Evolutionary conservation across 257 asterid genomes (phyloP), one percentile per base, ranked within the genome.

Genomic region (Lantana camara): DNA sequence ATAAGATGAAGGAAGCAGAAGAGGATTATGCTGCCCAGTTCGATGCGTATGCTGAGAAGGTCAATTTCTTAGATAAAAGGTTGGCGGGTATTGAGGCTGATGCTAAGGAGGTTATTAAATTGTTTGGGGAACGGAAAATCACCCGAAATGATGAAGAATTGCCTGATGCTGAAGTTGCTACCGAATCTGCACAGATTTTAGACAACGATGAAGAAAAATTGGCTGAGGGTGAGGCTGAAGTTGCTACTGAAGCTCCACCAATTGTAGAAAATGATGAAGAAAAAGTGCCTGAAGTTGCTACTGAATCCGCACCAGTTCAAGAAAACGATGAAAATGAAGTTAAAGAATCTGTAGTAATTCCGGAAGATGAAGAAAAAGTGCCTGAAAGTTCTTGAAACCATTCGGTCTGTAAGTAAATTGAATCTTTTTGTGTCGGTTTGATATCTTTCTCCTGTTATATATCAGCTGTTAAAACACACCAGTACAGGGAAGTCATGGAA

Each of bases 1-100:
- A 82, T 72, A 77, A 68, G 72, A 57, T 73, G 14, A 81, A 68
- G 79, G 91, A 82, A 75, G 68, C 71, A 0, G 94, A 80, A 72
- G 84, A 67, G 32, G 72, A 23, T 6, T 72, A 51, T 23, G 60
- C 16, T 22, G 10, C 23, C 32, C 71, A 63, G 24, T 86, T 88
- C 55, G 48, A 66, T 30, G 75, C 19, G 7, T 57, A 24, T 64
- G 2, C 67, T 22, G 85, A 79, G 48, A 89, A 73, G 75, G 51
- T 89, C 61, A 42, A 49, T 71, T 24, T 49, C n/a, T 60, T 80
- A 29, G 85, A 77, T n/a, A 20, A 34, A 67, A 89, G 66, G 80
- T 54, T 92, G 75, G 19, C 64, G 9, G 64, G 52, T 52, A 69
- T 83, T 7, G 87, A 82, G 70, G 74, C 75, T 45, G 48, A 66